Evolutionary conservation across 495 filamentous ascomycete genomes (phyloP), one percentile per base, ranked within the genome.

Genomic region (Parathielavia appendiculata): DNA sequence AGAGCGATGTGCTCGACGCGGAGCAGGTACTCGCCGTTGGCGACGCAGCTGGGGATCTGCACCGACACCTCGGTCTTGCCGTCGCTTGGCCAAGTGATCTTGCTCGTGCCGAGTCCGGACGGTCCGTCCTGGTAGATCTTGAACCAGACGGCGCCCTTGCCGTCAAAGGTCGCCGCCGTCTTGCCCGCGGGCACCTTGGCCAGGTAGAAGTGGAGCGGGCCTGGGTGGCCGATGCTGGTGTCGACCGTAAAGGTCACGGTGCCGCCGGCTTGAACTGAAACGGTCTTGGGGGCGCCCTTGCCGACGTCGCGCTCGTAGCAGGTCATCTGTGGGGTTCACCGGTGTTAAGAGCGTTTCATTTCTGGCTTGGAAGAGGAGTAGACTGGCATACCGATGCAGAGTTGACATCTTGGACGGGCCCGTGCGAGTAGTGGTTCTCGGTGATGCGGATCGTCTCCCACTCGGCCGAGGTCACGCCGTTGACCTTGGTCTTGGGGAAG

Each of bases 1-100:
- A 81, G 72, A 1, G 71, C 80, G 20, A 84, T 79, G 57, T 83
- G 79, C 68, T 85, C 83, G 35, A 80, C 76, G 20, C 81, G 75
- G 39, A 85, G 69, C 17, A 86, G 76, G 66, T 85, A 85, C 50
- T 82, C 76, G 54, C 81, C 81, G n/a, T 75, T 64, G 2, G 72
- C 72, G n/a, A 81, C 65, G 56, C 73, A 74, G 12, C 65, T 62
- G 23, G 79, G 81, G 53, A 81, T 74, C 13, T 54, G 73, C 59
- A 81, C 74, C 44, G 64, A 60, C 46, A 82, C 63, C 19, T 61
- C 12, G 4, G 58, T 34, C 45, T 72, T 74, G 59, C 78, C 73
- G 39, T 69, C 61, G 35, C 69, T 70, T 8, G 74, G 75, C 77
- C 77, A 81, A 5, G 56, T 76, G 51, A 81, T 32, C 2, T 35